Conservation (phyloP, 805 yeast species). For the Saccharomycopsis fermentans region DNA sequence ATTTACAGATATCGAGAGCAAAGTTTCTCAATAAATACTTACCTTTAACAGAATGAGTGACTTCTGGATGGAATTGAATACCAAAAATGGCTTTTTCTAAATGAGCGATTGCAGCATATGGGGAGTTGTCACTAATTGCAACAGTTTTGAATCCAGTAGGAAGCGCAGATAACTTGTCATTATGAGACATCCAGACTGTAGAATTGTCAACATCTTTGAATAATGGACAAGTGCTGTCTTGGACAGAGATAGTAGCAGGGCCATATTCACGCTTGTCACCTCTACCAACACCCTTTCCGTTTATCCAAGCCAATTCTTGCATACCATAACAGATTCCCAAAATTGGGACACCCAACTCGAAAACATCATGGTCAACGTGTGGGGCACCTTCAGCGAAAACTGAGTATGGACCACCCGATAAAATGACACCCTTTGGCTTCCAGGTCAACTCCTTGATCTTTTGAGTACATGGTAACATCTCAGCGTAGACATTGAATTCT, state of each 20-base stretch:
- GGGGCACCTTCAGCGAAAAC: constrained; percentile 94
- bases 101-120: constrained; percentile 86
- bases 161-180: constrained; percentile 85
- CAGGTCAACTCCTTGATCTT: constrained; percentile 84
- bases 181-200: constrained; percentile 99
- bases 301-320: constrained; percentile 98
- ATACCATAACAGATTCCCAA: constrained; percentile 98
- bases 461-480: constrained; percentile 98
- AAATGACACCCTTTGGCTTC: constrained; percentile 93
- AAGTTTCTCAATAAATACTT: constrained; percentile 80
- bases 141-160: constrained; percentile 84
- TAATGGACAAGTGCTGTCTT: constrained; percentile 55
- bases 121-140: constrained; percentile 90
- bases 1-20: constrained; percentile 84
- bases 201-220: constrained; percentile 88
- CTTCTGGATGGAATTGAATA: constrained; percentile 98
- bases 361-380: constrained; percentile 91
- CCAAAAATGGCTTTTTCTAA: constrained; percentile 71
- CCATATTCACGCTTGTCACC: constrained; percentile 98
- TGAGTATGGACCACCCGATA: constrained; percentile 97
- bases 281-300: constrained; percentile 82
- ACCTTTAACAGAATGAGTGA: constrained; percentile 91
- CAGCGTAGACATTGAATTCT: constrained; percentile 97
- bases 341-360: constrained; percentile 85
- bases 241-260: constrained; percentile 79